These are phyloP conservation scores for Hemisphaericaspora xylanilytica DNA, from an alignment of 1,139 yeast species.

Conservation along the genomic window DNA sequence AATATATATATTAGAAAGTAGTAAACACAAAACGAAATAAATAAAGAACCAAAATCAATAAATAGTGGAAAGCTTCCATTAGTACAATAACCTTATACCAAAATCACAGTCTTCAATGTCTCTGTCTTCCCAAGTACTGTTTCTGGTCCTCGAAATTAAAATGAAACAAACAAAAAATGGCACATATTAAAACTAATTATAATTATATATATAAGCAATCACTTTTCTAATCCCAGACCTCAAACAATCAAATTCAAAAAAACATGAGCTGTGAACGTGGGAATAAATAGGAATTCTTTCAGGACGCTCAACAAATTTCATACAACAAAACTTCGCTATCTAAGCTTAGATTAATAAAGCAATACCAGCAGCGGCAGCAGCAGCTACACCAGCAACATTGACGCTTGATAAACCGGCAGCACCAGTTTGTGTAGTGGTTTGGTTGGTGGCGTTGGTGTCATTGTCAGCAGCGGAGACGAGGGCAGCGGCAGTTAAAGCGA, in stretches of 20 bases:
- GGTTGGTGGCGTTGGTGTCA: constrained; percentile 27
- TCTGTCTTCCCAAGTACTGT: neutral
- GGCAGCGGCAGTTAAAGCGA: constrained; percentile 44
- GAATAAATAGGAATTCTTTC: neutral
- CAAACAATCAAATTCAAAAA: neutral
- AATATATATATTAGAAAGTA: neutral
- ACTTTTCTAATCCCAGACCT: too few relatives aligned
- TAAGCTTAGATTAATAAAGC: constrained; percentile 41
- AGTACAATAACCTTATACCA: neutral
- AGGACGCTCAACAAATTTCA: neutral
- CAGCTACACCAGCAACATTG: constrained; percentile 36
- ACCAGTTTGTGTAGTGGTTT: constrained; percentile 20
- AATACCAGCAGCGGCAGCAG: constrained; percentile 47
- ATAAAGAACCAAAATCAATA: neutral
- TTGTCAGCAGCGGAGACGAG: constrained; percentile 43
- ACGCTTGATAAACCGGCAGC: constrained; percentile 24
- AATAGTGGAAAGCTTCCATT: neutral
- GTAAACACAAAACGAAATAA: constrained; percentile 1
- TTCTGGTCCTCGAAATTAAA: neutral
- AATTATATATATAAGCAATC: constrained; percentile 1
- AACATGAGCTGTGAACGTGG: neutral
- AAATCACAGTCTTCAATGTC: constrained; percentile 1
- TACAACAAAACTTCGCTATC: constrained; percentile 1
- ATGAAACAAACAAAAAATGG: neutral
- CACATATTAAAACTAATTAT: constrained; percentile 1